These are phyloP conservation scores for Jimgerdemannia lactiflua DNA, from an alignment of 192 early-diverging fungal genomes.

Conservation along the genomic window DNA sequence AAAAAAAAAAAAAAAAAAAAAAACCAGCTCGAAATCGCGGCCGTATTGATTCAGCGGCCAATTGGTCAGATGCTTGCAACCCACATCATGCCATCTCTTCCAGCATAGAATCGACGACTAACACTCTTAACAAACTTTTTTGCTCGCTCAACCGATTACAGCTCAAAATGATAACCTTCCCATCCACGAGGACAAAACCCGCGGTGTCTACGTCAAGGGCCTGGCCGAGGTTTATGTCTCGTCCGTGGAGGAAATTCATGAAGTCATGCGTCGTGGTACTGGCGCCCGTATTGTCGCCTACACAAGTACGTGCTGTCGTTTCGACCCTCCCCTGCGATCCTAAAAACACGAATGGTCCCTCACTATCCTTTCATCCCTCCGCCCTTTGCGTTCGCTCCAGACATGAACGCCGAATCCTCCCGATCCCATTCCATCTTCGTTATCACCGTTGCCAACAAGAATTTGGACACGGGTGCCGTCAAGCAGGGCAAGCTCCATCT, in stretches of 20 bases:
- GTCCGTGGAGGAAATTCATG: conserved; percentile 92
- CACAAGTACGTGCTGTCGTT: conserved; percentile 67
- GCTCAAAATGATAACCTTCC: conserved; percentile 88
- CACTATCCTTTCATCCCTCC: neutral
- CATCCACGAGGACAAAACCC: conserved; percentile 95
- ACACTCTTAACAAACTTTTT: neutral
- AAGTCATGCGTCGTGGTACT: conserved; percentile 95
- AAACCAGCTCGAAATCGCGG: too few species aligned
- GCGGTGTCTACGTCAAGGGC: conserved; percentile 99
- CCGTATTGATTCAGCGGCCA: too few species aligned
- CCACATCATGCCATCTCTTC: too few species aligned
- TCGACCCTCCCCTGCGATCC: neutral
- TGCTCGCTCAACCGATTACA: conserved; percentile 16
- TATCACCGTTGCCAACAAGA: conserved; percentile 93
- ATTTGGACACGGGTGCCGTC: conserved; percentile 81
- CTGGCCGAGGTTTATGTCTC: conserved; percentile 96
- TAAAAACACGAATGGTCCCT: neutral
- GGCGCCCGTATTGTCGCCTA: conserved; percentile 82
- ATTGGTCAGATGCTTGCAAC: too few species aligned
- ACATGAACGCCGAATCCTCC: conserved; percentile 99
- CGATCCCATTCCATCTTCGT: conserved; percentile 98
- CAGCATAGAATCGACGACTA: neutral
- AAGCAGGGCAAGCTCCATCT: conserved; percentile 90
- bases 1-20: neutral
- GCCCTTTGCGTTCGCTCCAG: conserved; percentile 23